A percentile compares a stretch with the other conserved stretches of the same genome.
phyloP scores from a whole-genome alignment of 805 yeast genomes.

The Starmerella stigmatis region DNA sequence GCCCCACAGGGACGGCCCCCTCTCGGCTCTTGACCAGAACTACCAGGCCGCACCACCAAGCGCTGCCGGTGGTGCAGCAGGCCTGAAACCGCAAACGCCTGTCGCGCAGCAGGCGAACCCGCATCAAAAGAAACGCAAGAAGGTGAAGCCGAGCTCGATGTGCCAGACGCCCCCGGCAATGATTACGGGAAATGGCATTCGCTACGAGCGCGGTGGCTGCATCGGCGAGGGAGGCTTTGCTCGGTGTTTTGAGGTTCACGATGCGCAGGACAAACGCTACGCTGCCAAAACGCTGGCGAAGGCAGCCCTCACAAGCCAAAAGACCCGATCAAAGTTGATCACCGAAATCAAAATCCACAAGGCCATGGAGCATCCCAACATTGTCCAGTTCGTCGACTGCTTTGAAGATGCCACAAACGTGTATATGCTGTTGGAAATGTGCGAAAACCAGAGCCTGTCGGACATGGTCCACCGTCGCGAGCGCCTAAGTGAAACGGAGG shows the following conservation, averaged over 20 bases:
- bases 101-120: constrained; percentile 1
- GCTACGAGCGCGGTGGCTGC: constrained; percentile 80
- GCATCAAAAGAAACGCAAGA: constrained; percentile 29
- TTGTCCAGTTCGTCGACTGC: constrained; percentile 89
- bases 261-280: constrained; percentile 66
- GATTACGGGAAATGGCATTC: constrained; percentile 81
- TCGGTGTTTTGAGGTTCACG: constrained; percentile 93
- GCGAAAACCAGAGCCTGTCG: constrained; percentile 91
- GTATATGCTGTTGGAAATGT: constrained; percentile 83
- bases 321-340: constrained; percentile 65
- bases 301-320: constrained; percentile 80
- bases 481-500: constrained; percentile 82
- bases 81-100: constrained; percentile 6
- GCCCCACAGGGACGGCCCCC: constrained; percentile 13
- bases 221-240: constrained; percentile 99
- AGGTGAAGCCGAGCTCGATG: constrained; percentile 77
- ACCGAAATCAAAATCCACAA: constrained; percentile 95
- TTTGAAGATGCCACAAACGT: constrained; percentile 94
- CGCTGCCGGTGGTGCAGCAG: neutral
- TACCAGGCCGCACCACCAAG: constrained; percentile 6
- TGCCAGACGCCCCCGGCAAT: constrained; percentile 96
- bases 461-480: constrained; percentile 80
- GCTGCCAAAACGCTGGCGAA: constrained; percentile 99
- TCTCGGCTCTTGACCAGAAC: constrained; percentile 15
- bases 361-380: constrained; percentile 74